Evolutionary conservation across 306 rosid genomes (phyloP).

Genomic region (Gastrolobium bilobum): DNA sequence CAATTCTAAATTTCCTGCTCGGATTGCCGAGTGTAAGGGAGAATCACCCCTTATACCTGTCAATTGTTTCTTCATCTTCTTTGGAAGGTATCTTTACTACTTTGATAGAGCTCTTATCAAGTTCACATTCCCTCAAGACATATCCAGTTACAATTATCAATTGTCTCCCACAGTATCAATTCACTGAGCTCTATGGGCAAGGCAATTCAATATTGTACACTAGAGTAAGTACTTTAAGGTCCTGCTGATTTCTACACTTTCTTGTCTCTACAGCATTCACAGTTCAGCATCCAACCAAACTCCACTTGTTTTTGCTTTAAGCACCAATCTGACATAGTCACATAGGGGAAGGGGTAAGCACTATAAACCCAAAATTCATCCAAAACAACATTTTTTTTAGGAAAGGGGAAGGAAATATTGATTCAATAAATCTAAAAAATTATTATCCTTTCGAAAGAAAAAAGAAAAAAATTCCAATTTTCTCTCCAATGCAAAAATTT

Average conservation of each 20-base stretch:
- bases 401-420: neutral
- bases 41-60: slow-evolving; percentile 67
- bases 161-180: slow-evolving; percentile 38
- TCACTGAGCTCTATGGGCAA: slow-evolving; percentile 36
- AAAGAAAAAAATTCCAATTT: slow-evolving; percentile 7
- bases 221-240: slow-evolving; percentile 34
- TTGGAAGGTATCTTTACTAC: slow-evolving; percentile 33
- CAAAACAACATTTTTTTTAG: neutral
- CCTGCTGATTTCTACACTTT: slow-evolving; percentile 15
- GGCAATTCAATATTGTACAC: slow-evolving; percentile 45
- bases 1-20: slow-evolving; percentile 68
- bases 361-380: slow-evolving; percentile 27
- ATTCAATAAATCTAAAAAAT: slow-evolving; percentile 25
- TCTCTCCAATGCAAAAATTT: neutral
- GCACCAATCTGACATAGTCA: slow-evolving; percentile 8
- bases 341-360: slow-evolving; percentile 1
- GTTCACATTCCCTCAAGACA: slow-evolving; percentile 40
- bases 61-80: slow-evolving; percentile 73
- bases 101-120: slow-evolving; percentile 41
- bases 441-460: neutral
- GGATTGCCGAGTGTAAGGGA: slow-evolving; percentile 67
- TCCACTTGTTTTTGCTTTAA: slow-evolving; percentile 7
- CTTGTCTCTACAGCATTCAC: slow-evolving; percentile 44
- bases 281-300: slow-evolving; percentile 41
- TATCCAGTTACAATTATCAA: slow-evolving; percentile 37